Evolutionary conservation across 2,329 filamentous ascomycete species (phyloP), one percentile per base, ranked within the genome.

Genomic region (Cryphonectria carpinicola): DNA sequence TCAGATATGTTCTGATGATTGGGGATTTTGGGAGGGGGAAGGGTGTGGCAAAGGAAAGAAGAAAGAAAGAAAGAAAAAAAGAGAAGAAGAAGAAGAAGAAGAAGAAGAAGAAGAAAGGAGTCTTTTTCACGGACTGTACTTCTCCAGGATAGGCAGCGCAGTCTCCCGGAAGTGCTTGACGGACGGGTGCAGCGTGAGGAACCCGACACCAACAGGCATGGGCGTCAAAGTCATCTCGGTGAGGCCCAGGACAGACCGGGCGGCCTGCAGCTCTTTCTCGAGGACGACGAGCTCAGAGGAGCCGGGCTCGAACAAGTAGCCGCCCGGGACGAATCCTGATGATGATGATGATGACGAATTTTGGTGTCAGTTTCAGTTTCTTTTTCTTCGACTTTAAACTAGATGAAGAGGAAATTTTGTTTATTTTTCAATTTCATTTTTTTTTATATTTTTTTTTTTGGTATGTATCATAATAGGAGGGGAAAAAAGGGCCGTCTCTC

Each of bases 151-250:
- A 1, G 85, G 84, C 2, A 88, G 77, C 1, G 82, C 81, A n/a
- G 82, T 84, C 69, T 78, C 72, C 37, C 74, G 71, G 73, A 87
- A 86, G 66, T 79, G 73, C 0, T 71, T n/a, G 1, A 81, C 75
- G 35, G 81, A 81, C 32, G 80, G 77, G 66, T 85, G 79, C 69
- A 87, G 88, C 62, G 88, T 86, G 68, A 92, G 84, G 78, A 92
- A 89, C 68, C 90, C 90, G 4, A 91, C 82, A 71, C 86, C 88
- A 52, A 92, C 79, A 52, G 86, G 86, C 0, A 88, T 77, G 3
- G 79, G 73, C 3, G 68, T 73, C 35, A 60, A 62, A 6, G 66
- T 39, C n/a, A 70, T 69, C 25, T 74, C 70, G 32, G 75, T 74
- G 22, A 81, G 76, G 37, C 69, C 70, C 28, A 80, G 76, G 46